Conservation (phyloP, 1,139 yeast genomes). For the Saccharomycopsis crataegensis region DNA sequence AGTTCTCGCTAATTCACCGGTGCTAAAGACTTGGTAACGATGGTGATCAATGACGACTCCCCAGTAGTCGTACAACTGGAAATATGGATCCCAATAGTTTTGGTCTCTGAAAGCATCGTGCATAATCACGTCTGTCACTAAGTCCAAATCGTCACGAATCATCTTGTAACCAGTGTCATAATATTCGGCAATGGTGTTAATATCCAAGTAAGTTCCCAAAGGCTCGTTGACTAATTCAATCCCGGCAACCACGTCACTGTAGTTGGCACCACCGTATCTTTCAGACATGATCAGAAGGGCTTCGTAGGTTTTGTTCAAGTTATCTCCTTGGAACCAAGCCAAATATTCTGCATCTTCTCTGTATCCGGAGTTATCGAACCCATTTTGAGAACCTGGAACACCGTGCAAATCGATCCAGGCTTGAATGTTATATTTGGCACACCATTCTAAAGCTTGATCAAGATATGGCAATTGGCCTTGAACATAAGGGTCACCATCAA, state of each 20-base stretch:
- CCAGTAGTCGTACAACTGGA: slow-evolving; percentile 37
- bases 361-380: slow-evolving; percentile 90
- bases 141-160: slow-evolving; percentile 33
- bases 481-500: slow-evolving; percentile 75
- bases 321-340: slow-evolving; percentile 43
- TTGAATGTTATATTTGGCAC: slow-evolving; percentile 50
- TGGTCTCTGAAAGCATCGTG: slow-evolving; percentile 45
- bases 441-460: slow-evolving; percentile 75
- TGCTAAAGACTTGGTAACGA: slow-evolving; percentile 79
- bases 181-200: slow-evolving; percentile 22
- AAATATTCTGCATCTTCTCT: slow-evolving; percentile 48
- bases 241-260: slow-evolving; percentile 47
- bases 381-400: slow-evolving; percentile 94
- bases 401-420: slow-evolving; percentile 95
- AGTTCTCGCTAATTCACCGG: slow-evolving; percentile 46
- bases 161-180: slow-evolving; percentile 41
- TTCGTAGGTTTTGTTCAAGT: slow-evolving; percentile 31
- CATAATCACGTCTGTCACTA: slow-evolving; percentile 13
- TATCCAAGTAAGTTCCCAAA: slow-evolving; percentile 38
- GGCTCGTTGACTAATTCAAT: slow-evolving; percentile 65
- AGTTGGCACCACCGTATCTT: slow-evolving; percentile 39
- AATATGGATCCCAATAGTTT: slow-evolving; percentile 46
- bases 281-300: slow-evolving; percentile 32
- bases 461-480: slow-evolving; percentile 73
- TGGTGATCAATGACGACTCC: slow-evolving; percentile 83